Evolutionary conservation across 1,139 yeast genomes (phyloP), one percentile per base, ranked within the genome.

Genomic region (Tardiomyces blankii): DNA sequence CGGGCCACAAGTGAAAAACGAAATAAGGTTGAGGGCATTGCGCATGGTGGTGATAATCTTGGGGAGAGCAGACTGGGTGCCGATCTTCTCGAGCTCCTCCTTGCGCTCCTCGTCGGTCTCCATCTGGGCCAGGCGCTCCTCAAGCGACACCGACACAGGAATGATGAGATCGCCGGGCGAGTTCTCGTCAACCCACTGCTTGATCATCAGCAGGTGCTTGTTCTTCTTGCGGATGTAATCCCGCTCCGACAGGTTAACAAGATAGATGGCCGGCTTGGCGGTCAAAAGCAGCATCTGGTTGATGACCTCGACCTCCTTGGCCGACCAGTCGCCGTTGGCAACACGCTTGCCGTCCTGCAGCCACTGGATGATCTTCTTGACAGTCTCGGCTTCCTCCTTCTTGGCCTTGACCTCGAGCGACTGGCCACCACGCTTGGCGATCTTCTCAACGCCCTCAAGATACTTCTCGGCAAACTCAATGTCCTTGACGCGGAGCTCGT

Each of bases 201-300:
- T 91, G 68, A 91, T 89, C 65, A 75, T 80, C 52, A 83, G 70
- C 67, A 91, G 75, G 68, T 87, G 84, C 82, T 91, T 91, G 77
- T 93, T 91, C 85, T 91, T 91, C 80, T 89, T 91, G 75, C 98
- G 85, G 61, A 88, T 75, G 70, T 82, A 91, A 68, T 93, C 98
- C 60, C 74, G 83, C 75, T 93, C 98, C 42, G 94, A 82, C 66
- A 91, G 75, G 74, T 91, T 91, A 64, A 93, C 85, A 66, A 91
- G 79, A 73, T 89, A 91, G 64, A 91, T 89, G 63, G 94, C 80
- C 61, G 97, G 96, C 73, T 91, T 89, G 57, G 97, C 97, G 41
- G 97, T 88, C 65, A 89, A 77, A 63, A 83, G 77, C 47, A 43
- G 56, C 95, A 91, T 85, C 47, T 80, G 63, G 76, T 91, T 91